phyloP scores from a whole-genome alignment of 164 flowering plant genomes.

The Malania oleifera region DNA sequence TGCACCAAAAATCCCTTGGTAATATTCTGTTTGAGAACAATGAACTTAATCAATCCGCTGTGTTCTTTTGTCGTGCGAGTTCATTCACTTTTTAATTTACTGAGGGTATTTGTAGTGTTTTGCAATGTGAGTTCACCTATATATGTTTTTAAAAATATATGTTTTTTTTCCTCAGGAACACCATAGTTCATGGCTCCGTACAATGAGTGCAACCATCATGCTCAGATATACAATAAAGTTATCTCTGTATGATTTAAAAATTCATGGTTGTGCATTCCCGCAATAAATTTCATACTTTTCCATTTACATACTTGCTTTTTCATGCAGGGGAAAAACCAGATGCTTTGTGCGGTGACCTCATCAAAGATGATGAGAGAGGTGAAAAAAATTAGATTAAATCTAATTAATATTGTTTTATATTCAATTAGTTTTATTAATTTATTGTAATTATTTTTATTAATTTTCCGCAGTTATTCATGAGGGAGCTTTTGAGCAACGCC shows the following conservation, averaged over 20 bases:
- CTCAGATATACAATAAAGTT: conserved; percentile 97
- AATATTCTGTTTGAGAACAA: background rate
- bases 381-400: too few species aligned
- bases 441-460: too few species aligned
- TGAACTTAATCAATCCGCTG: too few species aligned
- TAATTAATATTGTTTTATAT: too few species aligned
- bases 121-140: background rate
- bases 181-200: conserved; percentile 99
- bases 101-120: too few species aligned
- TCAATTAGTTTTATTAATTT: too few species aligned
- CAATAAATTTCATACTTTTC: background rate
- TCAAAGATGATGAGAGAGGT: too few species aligned
- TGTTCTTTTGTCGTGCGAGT: too few species aligned
- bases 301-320: background rate
- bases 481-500: too few species aligned
- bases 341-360: conserved; percentile 63
- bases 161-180: conserved; percentile 51
- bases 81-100: too few species aligned
- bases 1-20: conserved; percentile 7
- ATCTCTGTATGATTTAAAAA: conserved; percentile 55
- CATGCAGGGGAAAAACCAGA: conserved; percentile 84
- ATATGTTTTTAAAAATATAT: background rate
- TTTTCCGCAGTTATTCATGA: too few species aligned
- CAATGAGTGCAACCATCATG: conserved; percentile 92
- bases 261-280: background rate